Evolutionary conservation across 306 rosid genomes (phyloP), one percentile per base, ranked within the genome.

Genomic region (Pyrus pyrifolia): DNA sequence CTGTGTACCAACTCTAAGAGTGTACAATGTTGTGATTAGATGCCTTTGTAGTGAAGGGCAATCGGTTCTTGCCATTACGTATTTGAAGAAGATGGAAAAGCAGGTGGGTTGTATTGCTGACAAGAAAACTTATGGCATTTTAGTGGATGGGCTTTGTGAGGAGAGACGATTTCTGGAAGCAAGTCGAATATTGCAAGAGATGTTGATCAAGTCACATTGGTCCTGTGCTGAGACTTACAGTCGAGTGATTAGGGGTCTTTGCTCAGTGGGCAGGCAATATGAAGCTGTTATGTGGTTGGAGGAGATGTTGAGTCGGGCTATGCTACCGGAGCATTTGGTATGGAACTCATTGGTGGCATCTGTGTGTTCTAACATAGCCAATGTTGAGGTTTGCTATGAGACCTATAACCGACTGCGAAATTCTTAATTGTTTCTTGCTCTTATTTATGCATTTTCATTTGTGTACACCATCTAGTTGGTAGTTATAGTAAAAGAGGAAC

Each of bases 271-370:
- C 2, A 27, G 31, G 66, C 35, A 66, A 12, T 85, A 85, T 55
- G 81, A 85, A 70, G 86, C 76, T 49, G 80, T 74, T 21, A 77
- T 82, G 78, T 85, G 82, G 76, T 15, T 82, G 67, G 83, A 85
- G 72, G 89, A 85, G 77, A 85, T 85, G 84, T 31, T 65, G 13
- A 82, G 79, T 63, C 81, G 51, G 71, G 81, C 83, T 31, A 76
- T 68, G 25, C 66, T 68, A 53, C 89, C 86, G 3, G 57, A 77
- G 13, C 67, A 59, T 55, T 51, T 73, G 25, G 73, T 77, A 23
- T 85, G 89, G 89, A 85, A 61, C 66, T 68, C 81, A 17, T 64
- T 85, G 73, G 89, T 82, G 68, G 52, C 79, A 22, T 80, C 80
- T 70, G n/a, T 80, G 69, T 85, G 86, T 51, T 66, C 64, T 40